A percentile compares a stretch with the other conserved stretches of the same genome.
phyloP scores from a whole-genome alignment of 2,329 filamentous ascomycete genomes.

The Fusarium sp. region DNA sequence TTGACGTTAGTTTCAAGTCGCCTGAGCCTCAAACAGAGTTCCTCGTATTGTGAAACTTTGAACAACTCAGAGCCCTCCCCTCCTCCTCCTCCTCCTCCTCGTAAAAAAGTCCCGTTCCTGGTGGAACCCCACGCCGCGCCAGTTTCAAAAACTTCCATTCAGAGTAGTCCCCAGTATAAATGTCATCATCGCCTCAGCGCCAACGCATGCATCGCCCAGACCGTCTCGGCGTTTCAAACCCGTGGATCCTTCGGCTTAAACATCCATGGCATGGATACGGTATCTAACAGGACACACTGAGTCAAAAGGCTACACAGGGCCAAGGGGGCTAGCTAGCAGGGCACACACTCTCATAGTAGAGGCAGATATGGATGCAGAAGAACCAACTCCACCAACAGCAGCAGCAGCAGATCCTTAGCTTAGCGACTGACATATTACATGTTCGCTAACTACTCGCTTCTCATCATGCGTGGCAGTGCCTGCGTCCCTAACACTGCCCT shows the following conservation, averaged over 20 bases:
- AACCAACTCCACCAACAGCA: conserved; percentile 18
- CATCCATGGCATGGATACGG: neutral
- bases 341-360: neutral
- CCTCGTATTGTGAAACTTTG: neutral
- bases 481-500: conserved; percentile 1
- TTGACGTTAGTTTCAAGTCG: neutral
- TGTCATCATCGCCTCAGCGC: conserved; percentile 33
- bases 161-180: conserved; percentile 24
- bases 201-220: conserved; percentile 34
- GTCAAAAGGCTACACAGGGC: too few relatives aligned
- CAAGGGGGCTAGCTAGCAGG: too few relatives aligned
- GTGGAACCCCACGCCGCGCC: conserved; percentile 18
- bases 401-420: conserved; percentile 15
- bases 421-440: conserved; percentile 18
- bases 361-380: neutral
- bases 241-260: conserved; percentile 19
- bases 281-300: too few relatives aligned
- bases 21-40: neutral
- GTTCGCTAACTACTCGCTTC: neutral
- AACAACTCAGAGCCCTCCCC: neutral
- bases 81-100: too few relatives aligned
- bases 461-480: conserved; percentile 15
- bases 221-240: conserved; percentile 28
- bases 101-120: neutral
- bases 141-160: neutral